Percentiles rank a stretch among this genome's conserved stretches.
These are phyloP conservation scores for Myotisia sp. DNA, from an alignment of 2,329 filamentous ascomycete genomes.

Conservation along the genomic window DNA sequence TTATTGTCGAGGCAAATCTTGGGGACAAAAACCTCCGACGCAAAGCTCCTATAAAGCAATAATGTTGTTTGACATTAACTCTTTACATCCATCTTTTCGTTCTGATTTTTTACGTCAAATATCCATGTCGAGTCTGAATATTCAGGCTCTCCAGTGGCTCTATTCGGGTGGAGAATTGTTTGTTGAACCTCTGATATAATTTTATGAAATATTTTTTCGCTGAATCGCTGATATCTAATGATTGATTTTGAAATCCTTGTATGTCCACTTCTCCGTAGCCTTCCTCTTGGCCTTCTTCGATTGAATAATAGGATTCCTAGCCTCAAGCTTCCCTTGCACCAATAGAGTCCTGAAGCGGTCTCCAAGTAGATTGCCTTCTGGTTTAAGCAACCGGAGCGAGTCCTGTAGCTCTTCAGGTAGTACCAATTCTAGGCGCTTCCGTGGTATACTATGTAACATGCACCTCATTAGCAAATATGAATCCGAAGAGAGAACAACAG, in stretches of 20 bases:
- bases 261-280: constrained; percentile 87
- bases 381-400: constrained; percentile 66
- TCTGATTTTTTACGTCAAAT: too few species aligned
- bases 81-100: too few species aligned
- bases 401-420: constrained; percentile 72
- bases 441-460: constrained; percentile 36
- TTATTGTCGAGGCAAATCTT: too few species aligned
- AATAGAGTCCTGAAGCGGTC: constrained; percentile 84
- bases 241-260: constrained; percentile 89
- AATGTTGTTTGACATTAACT: too few species aligned
- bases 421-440: constrained; percentile 67
- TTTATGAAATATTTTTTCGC: too few species aligned
- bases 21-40: too few species aligned
- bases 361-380: constrained; percentile 87
- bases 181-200: too few species aligned
- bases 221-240: too few species aligned
- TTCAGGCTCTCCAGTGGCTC: too few species aligned
- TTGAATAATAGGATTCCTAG: constrained; percentile 62
- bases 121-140: too few species aligned
- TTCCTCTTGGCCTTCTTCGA: constrained; percentile 68
- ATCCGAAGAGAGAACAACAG: neutral
- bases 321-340: constrained; percentile 78
- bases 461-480: constrained; percentile 4
- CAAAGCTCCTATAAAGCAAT: too few species aligned
- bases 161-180: too few species aligned